phyloP scores from a whole-genome alignment of 805 yeast species.

The Helenozyma baotianmanensis region DNA sequence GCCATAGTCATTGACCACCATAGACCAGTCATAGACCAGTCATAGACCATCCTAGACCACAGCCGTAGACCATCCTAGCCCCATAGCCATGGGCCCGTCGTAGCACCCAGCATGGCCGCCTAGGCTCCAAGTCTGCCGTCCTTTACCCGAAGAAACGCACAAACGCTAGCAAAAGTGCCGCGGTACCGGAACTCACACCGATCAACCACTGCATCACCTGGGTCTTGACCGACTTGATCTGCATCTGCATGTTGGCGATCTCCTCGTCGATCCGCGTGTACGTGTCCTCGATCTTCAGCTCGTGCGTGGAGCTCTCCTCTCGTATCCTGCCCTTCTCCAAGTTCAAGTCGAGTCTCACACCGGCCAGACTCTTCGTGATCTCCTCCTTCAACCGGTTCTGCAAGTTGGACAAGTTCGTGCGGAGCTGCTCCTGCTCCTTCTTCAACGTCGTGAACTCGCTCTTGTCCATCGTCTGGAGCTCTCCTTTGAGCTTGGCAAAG shows the following conservation, averaged over 20 bases:
- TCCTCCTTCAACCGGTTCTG: constrained; percentile 85
- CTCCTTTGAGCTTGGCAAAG: constrained; percentile 91
- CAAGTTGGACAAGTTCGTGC: constrained; percentile 80
- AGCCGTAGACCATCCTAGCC: too few relatives aligned
- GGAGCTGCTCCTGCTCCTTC: constrained; percentile 81
- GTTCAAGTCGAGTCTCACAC: constrained; percentile 85
- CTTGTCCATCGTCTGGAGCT: constrained; percentile 80
- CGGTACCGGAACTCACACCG: constrained; percentile 97
- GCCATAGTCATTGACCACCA: too few relatives aligned
- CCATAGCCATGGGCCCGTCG: too few relatives aligned
- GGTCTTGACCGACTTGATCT: constrained; percentile 90
- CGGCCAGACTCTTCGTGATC: constrained; percentile 83
- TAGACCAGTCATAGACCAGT: too few relatives aligned
- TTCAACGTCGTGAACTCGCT: constrained; percentile 77
- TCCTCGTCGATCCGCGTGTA: constrained; percentile 95
- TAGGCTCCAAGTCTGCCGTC: too few relatives aligned
- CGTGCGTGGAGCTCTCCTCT: constrained; percentile 90
- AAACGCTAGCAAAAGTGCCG: constrained; percentile 89
- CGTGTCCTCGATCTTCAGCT: constrained; percentile 88
- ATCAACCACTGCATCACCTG: constrained; percentile 98
- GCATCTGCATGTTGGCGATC: constrained; percentile 89
- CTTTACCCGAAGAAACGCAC: constrained; percentile 66
- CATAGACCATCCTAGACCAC: too few relatives aligned
- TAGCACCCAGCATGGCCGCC: too few relatives aligned
- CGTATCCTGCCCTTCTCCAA: constrained; percentile 93